Base-by-base conservation (phyloP, 495 filamentous ascomycete species). In the Lasiosphaeria hispida region DNA sequence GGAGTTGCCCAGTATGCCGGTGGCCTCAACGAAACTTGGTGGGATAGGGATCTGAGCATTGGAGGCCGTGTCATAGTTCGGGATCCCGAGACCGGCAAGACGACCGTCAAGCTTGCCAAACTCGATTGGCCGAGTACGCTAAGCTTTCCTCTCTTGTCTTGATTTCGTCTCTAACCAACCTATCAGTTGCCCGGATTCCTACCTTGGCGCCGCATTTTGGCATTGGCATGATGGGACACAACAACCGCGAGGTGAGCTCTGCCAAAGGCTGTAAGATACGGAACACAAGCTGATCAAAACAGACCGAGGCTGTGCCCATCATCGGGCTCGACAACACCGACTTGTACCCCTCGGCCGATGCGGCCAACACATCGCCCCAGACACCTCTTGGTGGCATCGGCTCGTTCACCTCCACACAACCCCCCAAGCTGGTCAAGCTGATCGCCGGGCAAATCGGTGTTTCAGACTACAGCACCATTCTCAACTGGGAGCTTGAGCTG, bases 401-500 rank as follows among this genome's bases (percentile, higher is more conserved):
- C 43, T 83, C 83, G 2, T 98, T 97, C 64, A 77, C 80, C 15
- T 75, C 87, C 8, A 93, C 87, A 3, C 94, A 98, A 64, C 92
- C 94, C 0, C 81, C 85, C 43, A 85, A 86, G 45, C 81, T 98
- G 10, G 91, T 97, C 48, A 86, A 87, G 66, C 84, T 91, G 10
- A 95, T 98, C 69, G 83, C 86, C 17, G 75, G 75, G 5, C 82
- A 94, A 65, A 81, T 97, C 34, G 79, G 78, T 4, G 84, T 96
- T 60, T 75, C 77, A 10, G 84, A 91, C 65, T 78, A 78, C 73
- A 75, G 74, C 71, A 83, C 77, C 52, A 96, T 98, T 58, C 74
- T 97, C 23, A 93, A 90, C 72, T 98, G 94, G 94, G 94, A 98
- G 65, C 83, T 97, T n/a, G 94, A 98, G 71, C 86, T 98, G 35